phyloP scores from a whole-genome alignment of 1,139 yeast genomes.

The Nakaseomyces nivariensis region DNA sequence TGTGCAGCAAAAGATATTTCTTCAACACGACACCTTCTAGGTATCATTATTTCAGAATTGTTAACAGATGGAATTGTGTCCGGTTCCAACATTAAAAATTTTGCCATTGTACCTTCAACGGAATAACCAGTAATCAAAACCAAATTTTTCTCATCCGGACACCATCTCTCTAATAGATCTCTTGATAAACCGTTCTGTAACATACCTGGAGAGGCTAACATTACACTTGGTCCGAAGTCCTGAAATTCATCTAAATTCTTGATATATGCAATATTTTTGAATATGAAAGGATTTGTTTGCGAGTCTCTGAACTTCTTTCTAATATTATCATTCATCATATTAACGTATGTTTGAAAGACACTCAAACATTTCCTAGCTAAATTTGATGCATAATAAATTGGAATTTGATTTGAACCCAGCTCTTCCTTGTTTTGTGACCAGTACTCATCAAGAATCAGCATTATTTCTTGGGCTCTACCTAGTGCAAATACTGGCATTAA shows the following conservation, averaged over 20 bases:
- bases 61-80: conserved; percentile 70
- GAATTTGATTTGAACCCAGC: conserved; percentile 65
- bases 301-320: conserved; percentile 69
- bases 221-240: conserved; percentile 92
- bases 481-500: conserved; percentile 90
- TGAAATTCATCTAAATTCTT: conserved; percentile 76
- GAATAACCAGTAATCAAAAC: conserved; percentile 92
- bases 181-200: conserved; percentile 91
- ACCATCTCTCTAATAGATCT: conserved; percentile 88
- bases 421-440: conserved; percentile 77
- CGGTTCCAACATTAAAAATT: conserved; percentile 78
- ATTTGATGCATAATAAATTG: conserved; percentile 76
- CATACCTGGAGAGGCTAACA: conserved; percentile 97
- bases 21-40: conserved; percentile 81
- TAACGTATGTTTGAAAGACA: conserved; percentile 90
- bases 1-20: conserved; percentile 98
- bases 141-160: conserved; percentile 88
- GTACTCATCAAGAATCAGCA: conserved; percentile 84
- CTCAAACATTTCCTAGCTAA: conserved; percentile 95
- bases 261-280: conserved; percentile 73
- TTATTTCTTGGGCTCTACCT: conserved; percentile 91
- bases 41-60: conserved; percentile 75
- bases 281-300: conserved; percentile 77
- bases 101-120: conserved; percentile 97
- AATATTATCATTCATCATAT: conserved; percentile 92